phyloP scores from a whole-genome alignment of 768 basidiomycete species.

The Neoboletus subvelutipes region DNA sequence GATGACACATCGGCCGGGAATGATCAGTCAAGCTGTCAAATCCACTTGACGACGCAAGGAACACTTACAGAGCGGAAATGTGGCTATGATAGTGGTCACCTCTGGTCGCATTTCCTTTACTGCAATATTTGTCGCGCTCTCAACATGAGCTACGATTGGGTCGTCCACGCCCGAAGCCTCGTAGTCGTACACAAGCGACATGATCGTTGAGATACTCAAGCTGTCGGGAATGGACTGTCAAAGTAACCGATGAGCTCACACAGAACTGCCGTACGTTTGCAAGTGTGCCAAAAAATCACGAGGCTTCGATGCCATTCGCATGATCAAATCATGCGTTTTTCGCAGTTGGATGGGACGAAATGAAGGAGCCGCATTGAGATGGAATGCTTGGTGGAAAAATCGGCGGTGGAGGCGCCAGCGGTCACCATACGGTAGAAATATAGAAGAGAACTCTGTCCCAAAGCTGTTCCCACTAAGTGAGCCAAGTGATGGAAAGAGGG shows the following conservation, averaged over 20 bases:
- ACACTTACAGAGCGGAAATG: conserved; percentile 21
- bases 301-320: conserved; percentile 24
- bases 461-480: conserved; percentile 13
- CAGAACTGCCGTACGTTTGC: conserved; percentile 12
- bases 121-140: conserved; percentile 4
- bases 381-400: conserved; percentile 39
- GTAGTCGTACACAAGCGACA: conserved; percentile 29
- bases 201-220: conserved; percentile 20
- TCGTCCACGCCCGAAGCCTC: conserved; percentile 16
- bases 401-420: conserved; percentile 32
- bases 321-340: conserved; percentile 33
- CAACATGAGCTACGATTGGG: conserved; percentile 20
- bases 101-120: conserved; percentile 19
- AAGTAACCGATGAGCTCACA: neutral
- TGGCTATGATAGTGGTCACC: conserved; percentile 12
- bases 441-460: conserved; percentile 24
- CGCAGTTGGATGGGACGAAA: conserved; percentile 36
- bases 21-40: neutral
- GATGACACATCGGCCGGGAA: neutral
- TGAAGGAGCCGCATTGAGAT: conserved; percentile 22
- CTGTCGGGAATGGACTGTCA: conserved; percentile 10
- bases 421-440: conserved; percentile 29
- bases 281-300: conserved; percentile 25
- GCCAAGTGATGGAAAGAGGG: neutral
- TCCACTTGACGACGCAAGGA: neutral